These are phyloP conservation scores for Eucalyptus curtisii DNA, from an alignment of 345 rosid genomes.

Conservation along the genomic window DNA sequence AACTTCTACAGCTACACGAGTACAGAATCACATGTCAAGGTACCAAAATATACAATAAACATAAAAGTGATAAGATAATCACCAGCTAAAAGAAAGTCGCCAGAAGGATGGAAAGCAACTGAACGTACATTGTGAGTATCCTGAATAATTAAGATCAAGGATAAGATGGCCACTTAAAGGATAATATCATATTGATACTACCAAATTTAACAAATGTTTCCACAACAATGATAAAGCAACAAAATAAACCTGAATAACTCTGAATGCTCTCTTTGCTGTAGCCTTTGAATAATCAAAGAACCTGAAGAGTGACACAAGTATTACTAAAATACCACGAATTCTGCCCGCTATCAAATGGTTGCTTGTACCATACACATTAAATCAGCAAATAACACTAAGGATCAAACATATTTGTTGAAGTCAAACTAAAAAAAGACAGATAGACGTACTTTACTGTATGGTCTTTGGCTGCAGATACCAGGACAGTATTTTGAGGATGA, in stretches of 20 bases:
- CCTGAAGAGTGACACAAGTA: conserved; percentile 14
- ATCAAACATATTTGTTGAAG: not conserved
- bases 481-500: conserved; percentile 66
- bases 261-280: conserved; percentile 71
- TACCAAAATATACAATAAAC: not conserved
- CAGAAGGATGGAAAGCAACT: conserved; percentile 74
- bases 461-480: conserved; percentile 72
- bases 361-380: not conserved
- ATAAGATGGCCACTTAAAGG: not conserved
- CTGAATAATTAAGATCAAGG: conserved; percentile 18
- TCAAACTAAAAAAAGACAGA: not conserved
- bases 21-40: not conserved
- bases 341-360: not conserved
- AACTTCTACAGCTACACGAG: not conserved
- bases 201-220: not conserved
- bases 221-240: not conserved
- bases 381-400: not conserved
- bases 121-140: conserved; percentile 86
- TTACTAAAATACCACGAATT: not conserved
- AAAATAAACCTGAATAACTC: conserved; percentile 63
- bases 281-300: conserved; percentile 86
- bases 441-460: conserved; percentile 55
- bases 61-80: not conserved
- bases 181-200: not conserved
- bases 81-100: conserved; percentile 78